These are phyloP conservation scores for Helicostylum pulchrum DNA, from an alignment of 192 early-diverging fungal genomes.

Conservation along the genomic window DNA sequence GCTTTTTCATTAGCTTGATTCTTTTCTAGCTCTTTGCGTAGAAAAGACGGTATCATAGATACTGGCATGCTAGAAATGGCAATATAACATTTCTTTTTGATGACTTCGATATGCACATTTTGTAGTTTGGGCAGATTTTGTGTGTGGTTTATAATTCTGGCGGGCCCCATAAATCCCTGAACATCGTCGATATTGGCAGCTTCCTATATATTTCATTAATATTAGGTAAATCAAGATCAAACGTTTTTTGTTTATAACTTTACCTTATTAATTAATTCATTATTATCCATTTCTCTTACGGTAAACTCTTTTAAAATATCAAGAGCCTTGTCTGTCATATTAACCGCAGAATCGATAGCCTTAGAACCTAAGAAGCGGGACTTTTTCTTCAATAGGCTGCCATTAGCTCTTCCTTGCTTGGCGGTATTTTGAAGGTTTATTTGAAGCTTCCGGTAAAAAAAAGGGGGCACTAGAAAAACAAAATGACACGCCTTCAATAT, in stretches of 20 bases:
- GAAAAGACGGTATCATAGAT: too few relatives aligned
- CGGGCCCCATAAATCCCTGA: constrained; percentile 10
- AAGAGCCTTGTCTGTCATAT: constrained; percentile 10
- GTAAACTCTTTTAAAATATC: constrained; percentile 15
- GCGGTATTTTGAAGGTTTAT: too few relatives aligned
- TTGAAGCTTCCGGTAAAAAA: too few relatives aligned
- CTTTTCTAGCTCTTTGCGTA: too few relatives aligned
- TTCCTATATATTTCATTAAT: constrained; percentile 15
- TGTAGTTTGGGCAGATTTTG: constrained; percentile 8
- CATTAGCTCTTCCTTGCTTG: too few relatives aligned
- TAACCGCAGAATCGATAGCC: constrained; percentile 9
- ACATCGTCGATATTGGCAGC: constrained; percentile 1
- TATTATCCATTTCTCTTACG: constrained; percentile 11
- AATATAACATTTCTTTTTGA: constrained; percentile 1
- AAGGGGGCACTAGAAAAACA: too few relatives aligned
- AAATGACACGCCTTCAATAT: too few relatives aligned
- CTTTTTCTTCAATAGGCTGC: too few relatives aligned
- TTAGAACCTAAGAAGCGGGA: too few relatives aligned
- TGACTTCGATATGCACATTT: background rate
- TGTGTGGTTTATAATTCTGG: constrained; percentile 3
- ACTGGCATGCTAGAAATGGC: too few relatives aligned
- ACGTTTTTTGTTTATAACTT: constrained; percentile 3
- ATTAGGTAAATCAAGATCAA: constrained; percentile 2
- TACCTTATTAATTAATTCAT: constrained; percentile 8
- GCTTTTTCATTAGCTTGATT: too few relatives aligned